Evolutionary conservation across 2,329 filamentous ascomycete genomes (phyloP).

Genomic region (Aspergillus felis): DNA sequence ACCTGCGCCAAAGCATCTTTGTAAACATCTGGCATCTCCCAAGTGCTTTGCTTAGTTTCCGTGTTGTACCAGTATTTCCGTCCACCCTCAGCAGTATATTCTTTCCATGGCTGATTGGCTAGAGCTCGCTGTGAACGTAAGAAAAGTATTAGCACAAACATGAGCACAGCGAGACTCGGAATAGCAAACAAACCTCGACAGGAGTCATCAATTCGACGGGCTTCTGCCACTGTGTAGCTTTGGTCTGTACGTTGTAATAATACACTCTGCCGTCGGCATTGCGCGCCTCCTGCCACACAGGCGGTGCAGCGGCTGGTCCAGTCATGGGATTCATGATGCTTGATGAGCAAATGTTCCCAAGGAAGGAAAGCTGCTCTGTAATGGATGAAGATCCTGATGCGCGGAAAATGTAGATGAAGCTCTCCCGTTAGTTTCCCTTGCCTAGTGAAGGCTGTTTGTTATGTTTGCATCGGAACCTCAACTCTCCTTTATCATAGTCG

Average conservation of each 20-base stretch:
- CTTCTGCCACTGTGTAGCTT: slow-evolving; percentile 90
- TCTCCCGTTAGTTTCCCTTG: slow-evolving; percentile 9
- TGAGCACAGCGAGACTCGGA: slow-evolving; percentile 3
- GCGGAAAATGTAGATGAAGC: slow-evolving; percentile 25
- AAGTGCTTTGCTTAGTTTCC: slow-evolving; percentile 85
- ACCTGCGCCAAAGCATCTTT: slow-evolving; percentile 66
- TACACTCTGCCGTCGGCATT: slow-evolving; percentile 80
- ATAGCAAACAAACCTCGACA: slow-evolving; percentile 60
- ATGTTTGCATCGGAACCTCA: slow-evolving; percentile 23
- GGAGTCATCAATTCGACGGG: slow-evolving; percentile 82
- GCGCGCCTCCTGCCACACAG: slow-evolving; percentile 75
- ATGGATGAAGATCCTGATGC: slow-evolving; percentile 5
- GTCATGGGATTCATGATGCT: slow-evolving; percentile 52
- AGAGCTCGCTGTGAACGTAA: slow-evolving; percentile 62
- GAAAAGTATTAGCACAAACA: slow-evolving; percentile 13
- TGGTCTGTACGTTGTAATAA: slow-evolving; percentile 84
- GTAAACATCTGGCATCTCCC: slow-evolving; percentile 86
- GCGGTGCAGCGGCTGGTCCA: slow-evolving; percentile 49
- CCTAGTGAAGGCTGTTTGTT: slow-evolving; percentile 19
- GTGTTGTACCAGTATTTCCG: slow-evolving; percentile 95
- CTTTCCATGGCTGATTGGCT: slow-evolving; percentile 83
- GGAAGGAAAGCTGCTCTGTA: slow-evolving; percentile 2
- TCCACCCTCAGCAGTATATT: slow-evolving; percentile 81
- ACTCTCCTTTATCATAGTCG: background rate
- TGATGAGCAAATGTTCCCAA: slow-evolving; percentile 3